Base-by-base conservation (phyloP, 441 rosid species). In the Gossypium davidsonii region DNA sequence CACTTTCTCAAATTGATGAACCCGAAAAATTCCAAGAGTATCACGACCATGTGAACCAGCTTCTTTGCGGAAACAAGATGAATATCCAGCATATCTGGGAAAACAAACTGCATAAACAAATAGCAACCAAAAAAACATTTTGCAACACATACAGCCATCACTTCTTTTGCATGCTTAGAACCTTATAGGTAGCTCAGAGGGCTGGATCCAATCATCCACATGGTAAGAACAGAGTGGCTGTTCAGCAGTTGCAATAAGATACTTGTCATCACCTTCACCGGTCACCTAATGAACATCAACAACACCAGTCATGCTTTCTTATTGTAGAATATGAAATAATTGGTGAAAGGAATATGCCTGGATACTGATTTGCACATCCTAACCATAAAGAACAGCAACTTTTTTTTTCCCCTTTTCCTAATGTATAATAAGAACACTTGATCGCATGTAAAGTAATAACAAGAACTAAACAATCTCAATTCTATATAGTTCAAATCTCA, bases 201-300 rank as follows among this genome's bases (percentile, higher is more conserved):
- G 98, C 83, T 91, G 96, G 70, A 94, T 89, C 99, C 99, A 91
- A 68, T 92, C 97, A 75, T 92, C 94, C 51, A 86, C 0, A 79
- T 94, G 99, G 75, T 85, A 89, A 61, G 97, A 87, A 77, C 99
- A 91, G 7, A 94, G 89, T 2, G 97, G 94, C 63, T 94, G 98
- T 76, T 92, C 98, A 46, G 97, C 93, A 55, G 97, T 94, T 70
- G 99, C 98, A 74, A 94, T 94, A 57, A 94, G 97, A 84, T 94
- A 94, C 44, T 92, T 92, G 73, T 92, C 99, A 63, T 91, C 99
- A 74, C 97, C 98, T 77, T 90, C 98, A 66, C 99, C 99, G 51
- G 93, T 91, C 76, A 92, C 96, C 97, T 89, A 56, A 55, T 60
- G 65, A 71, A 72, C 6, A 72, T 46, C 49, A 69, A 31, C 28